These are phyloP conservation scores for Botrytis medusae DNA, from an alignment of 2,329 filamentous ascomycete genomes.

Conservation along the genomic window DNA sequence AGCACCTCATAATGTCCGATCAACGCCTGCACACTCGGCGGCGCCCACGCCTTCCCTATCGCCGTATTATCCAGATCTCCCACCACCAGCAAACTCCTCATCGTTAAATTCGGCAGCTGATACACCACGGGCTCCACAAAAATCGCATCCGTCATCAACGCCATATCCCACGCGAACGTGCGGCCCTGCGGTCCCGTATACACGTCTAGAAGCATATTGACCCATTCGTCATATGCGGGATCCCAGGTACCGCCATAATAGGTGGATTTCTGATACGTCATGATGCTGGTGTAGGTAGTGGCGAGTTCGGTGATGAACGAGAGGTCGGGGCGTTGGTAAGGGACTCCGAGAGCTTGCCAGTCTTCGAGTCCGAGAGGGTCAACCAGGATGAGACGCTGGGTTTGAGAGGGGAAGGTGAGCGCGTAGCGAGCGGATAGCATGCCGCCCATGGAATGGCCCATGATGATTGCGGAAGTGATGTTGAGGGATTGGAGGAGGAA, in stretches of 20 bases:
- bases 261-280: constrained; percentile 44
- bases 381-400: constrained; percentile 49
- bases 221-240: constrained; percentile 52
- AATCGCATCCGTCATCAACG: constrained; percentile 18
- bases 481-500: constrained; percentile 47
- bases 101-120: constrained; percentile 21
- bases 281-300: constrained; percentile 47
- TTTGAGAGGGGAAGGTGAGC: constrained; percentile 49
- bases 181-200: constrained; percentile 45
- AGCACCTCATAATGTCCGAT: constrained; percentile 52
- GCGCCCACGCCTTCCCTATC: constrained; percentile 53
- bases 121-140: constrained; percentile 22
- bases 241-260: constrained; percentile 52
- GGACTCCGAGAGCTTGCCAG: constrained; percentile 47
- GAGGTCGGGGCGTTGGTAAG: constrained; percentile 46
- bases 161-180: constrained; percentile 24
- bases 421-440: constrained; percentile 54
- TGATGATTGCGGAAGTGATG: constrained; percentile 47
- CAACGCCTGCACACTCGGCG: constrained; percentile 44
- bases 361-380: constrained; percentile 56
- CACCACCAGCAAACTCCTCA: constrained; percentile 24
- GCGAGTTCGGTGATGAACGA: constrained; percentile 42
- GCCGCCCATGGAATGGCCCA: constrained; percentile 57
- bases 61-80: constrained; percentile 42
- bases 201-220: constrained; percentile 52